A percentile compares a stretch with the other conserved stretches of the same genome.
phyloP scores from a whole-genome alignment of 306 rosid genomes.

The Astragalus membranaceus region DNA sequence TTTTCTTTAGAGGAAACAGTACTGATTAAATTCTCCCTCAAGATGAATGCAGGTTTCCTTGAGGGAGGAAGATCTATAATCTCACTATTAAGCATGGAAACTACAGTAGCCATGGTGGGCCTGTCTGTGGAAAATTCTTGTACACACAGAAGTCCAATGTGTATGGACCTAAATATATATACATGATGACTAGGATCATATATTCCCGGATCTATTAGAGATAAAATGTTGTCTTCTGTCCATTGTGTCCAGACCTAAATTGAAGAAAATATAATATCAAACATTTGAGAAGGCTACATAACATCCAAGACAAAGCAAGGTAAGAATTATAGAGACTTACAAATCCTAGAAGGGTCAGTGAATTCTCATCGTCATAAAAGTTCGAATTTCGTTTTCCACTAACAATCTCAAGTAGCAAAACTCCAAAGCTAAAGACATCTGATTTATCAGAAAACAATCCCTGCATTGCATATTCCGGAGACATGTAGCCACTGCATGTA shows the following conservation, averaged over 20 bases:
- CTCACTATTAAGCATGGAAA: slow-evolving; percentile 20
- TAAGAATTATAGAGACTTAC: too few relatives aligned
- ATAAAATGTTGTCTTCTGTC: not conserved
- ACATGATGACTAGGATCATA: not conserved
- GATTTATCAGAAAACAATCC: too few relatives aligned
- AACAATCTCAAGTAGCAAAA: too few relatives aligned
- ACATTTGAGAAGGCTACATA: not conserved
- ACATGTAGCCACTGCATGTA: too few relatives aligned
- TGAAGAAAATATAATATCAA: not conserved
- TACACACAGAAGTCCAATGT: slow-evolving; percentile 18
- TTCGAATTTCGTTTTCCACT: too few relatives aligned
- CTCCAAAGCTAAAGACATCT: too few relatives aligned
- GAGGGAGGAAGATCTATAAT: not conserved
- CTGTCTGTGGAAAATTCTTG: slow-evolving; percentile 5
- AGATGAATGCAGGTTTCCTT: slow-evolving; percentile 5
- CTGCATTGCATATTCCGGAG: too few relatives aligned
- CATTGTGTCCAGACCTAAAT: slow-evolving; percentile 21
- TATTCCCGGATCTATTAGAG: not conserved
- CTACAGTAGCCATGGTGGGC: slow-evolving; percentile 5
- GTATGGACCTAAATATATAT: not conserved
- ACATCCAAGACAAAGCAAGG: too few relatives aligned
- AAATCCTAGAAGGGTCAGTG: too few relatives aligned
- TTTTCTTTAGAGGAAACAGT: not conserved
- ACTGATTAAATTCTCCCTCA: not conserved
- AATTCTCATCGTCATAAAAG: too few relatives aligned